Evolutionary conservation across 257 asterid species (phyloP), one percentile per base, ranked within the genome.

Genomic region (Nicotiana attenuata): DNA sequence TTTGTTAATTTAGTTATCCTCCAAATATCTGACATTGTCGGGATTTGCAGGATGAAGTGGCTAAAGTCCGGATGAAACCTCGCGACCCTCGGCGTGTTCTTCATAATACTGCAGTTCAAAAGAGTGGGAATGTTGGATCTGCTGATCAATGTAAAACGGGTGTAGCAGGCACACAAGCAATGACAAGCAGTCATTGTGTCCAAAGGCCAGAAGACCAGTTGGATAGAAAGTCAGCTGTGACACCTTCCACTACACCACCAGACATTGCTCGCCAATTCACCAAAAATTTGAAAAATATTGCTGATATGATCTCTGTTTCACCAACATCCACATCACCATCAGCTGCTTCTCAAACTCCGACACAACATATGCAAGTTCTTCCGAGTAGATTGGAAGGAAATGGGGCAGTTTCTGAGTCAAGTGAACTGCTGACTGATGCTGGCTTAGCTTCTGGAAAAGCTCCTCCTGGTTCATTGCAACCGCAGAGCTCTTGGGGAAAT

Each of bases 71-170:
- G 53, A 94, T 96, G 98, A 96, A 92, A 87, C 94, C 97, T 80
- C 98, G 98, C 33, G 98, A 96, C 83, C 99, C 99, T 63, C 98
- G 99, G 8, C 98, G 98, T 76, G 82, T 87, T 84, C 93, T 96
- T 79, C 97, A 91, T 76, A 90, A 82, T 82, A 84, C 79, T 83
- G 86, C 90, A 38, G 84, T 86, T 81, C 93, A 86, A 60, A 89
- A 88, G 83, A 86, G 87, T 80, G 86, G 80, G 65, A 60, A 81
- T 84, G 28, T 85, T 79, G 92, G 84, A 50, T 76, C 85, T 67
- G 94, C 85, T 65, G 94, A 92, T 85, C 97, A 89, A 84, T 68
- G 90, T 24, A 91, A 85, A 77, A 16, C 81, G 76, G 86, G 67
- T 89, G 68, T 92, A 45, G 85, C 89, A 28, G 81, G 81, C 82